Percentiles rank a stretch among this genome's conserved stretches.
These are phyloP conservation scores for Amanita rubescens DNA, from an alignment of 768 basidiomycete species.

Conservation along the genomic window DNA sequence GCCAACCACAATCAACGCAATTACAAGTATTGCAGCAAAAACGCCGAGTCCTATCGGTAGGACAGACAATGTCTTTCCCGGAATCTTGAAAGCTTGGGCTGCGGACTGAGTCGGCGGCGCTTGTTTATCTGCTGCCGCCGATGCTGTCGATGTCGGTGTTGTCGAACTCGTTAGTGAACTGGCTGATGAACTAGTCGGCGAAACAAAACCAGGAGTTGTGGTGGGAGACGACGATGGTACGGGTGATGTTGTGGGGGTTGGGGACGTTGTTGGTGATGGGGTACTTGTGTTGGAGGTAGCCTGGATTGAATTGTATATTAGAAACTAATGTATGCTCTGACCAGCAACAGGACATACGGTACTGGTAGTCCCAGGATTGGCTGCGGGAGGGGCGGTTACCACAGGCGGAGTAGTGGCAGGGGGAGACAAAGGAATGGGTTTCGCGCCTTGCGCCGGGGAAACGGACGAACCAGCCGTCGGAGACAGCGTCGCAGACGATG, in stretches of 20 bases:
- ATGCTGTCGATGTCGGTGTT: constrained; percentile 14
- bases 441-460: constrained; percentile 5
- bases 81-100: constrained; percentile 47
- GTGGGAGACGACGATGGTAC: no score
- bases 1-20: constrained; percentile 74
- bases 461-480: constrained; percentile 5
- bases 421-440: neutral
- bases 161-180: constrained; percentile 3
- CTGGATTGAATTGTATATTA: neutral
- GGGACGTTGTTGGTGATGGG: neutral
- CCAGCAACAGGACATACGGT: neutral
- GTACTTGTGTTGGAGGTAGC: constrained; percentile 6
- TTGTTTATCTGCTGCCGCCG: constrained; percentile 28
- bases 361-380: neutral
- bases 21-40: constrained; percentile 79
- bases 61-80: constrained; percentile 68
- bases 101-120: no score
- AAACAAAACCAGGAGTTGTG: neutral
- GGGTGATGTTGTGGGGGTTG: no score
- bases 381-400: constrained; percentile 2
- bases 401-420: constrained; percentile 8
- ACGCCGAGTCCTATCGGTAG: constrained; percentile 79
- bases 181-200: constrained; percentile 8
- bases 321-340: neutral
- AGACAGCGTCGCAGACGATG: constrained; percentile 6